Evolutionary conservation across 345 rosid species (phyloP).

Genomic region (Citrus hindsii): DNA sequence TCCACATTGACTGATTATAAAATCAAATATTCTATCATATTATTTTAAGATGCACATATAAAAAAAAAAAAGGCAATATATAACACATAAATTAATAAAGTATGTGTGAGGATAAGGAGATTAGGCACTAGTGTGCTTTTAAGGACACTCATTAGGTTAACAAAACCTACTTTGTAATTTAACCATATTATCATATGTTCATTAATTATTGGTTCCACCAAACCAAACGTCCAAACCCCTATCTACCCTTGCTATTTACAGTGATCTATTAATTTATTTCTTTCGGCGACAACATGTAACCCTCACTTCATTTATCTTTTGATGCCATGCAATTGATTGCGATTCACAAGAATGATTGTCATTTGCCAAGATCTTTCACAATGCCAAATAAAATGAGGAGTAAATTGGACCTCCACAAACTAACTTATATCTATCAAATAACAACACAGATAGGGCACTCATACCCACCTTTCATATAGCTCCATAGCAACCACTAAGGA

Average conservation of each 20-base stretch:
- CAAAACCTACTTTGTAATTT: neutral
- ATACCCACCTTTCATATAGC: neutral
- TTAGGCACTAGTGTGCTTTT: neutral
- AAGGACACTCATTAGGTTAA: conserved; percentile 11
- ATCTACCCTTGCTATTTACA: neutral
- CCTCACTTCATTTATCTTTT: neutral
- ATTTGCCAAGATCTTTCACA: neutral
- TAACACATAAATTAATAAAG: neutral
- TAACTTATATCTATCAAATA: neutral
- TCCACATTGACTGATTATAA: too few relatives aligned
- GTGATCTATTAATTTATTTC: neutral
- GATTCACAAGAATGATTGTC: neutral
- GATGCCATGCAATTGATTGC: neutral
- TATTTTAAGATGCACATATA: neutral
- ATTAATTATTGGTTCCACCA: neutral
- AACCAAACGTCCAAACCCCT: neutral
- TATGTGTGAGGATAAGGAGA: neutral
- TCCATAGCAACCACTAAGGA: neutral
- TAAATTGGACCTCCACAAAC: neutral
- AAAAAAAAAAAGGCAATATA: neutral
- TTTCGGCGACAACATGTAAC: neutral
- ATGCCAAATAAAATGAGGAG: neutral
- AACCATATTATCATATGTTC: neutral
- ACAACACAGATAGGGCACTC: neutral
- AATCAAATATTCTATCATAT: too few relatives aligned